Conservation (phyloP, 768 basidiomycete genomes). For the Coprinopsis sp. region DNA sequence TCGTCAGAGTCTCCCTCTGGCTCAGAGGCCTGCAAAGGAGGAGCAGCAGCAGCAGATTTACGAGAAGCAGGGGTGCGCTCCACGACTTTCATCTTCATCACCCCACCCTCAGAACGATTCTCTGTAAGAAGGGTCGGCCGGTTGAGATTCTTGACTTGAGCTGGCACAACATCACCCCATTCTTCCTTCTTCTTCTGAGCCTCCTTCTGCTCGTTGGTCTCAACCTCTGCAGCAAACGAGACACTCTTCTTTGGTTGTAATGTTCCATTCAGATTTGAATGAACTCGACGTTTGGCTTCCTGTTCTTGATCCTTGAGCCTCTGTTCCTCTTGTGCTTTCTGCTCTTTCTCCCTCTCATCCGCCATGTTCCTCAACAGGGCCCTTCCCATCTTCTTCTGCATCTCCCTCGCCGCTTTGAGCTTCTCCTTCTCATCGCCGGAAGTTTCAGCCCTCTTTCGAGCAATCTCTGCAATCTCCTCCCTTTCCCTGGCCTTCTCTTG, state of each 20-base stretch:
- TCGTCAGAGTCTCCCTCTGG: constrained; percentile 59
- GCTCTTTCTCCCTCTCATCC: constrained; percentile 34
- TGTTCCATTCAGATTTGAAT: constrained; percentile 30
- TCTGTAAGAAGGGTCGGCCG: constrained; percentile 33
- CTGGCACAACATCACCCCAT: constrained; percentile 55
- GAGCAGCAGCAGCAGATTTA: constrained; percentile 11
- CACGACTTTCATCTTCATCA: constrained; percentile 68
- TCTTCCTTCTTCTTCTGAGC: constrained; percentile 22
- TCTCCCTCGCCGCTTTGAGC: constrained; percentile 38
- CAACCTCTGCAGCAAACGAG: constrained; percentile 49
- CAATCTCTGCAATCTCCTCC: constrained; percentile 40
- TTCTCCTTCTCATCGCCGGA: constrained; percentile 36
- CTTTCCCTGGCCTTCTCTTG: constrained; percentile 36
- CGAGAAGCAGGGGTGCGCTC: constrained; percentile 47
- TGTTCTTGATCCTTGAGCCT: constrained; percentile 28
- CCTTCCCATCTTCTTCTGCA: constrained; percentile 79
- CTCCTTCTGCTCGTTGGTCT: constrained; percentile 6
- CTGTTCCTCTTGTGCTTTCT: constrained; percentile 28
- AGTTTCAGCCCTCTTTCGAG: constrained; percentile 48
- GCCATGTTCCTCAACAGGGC: constrained; percentile 50
- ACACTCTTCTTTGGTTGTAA: constrained; percentile 68
- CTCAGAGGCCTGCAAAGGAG: constrained; percentile 16
- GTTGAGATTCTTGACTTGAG: constrained; percentile 38
- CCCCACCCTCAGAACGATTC: constrained; percentile 32
- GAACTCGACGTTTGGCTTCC: constrained; percentile 15